Conservation (phyloP, 2,329 filamentous ascomycete genomes). For the Alternaria infectoria region DNA sequence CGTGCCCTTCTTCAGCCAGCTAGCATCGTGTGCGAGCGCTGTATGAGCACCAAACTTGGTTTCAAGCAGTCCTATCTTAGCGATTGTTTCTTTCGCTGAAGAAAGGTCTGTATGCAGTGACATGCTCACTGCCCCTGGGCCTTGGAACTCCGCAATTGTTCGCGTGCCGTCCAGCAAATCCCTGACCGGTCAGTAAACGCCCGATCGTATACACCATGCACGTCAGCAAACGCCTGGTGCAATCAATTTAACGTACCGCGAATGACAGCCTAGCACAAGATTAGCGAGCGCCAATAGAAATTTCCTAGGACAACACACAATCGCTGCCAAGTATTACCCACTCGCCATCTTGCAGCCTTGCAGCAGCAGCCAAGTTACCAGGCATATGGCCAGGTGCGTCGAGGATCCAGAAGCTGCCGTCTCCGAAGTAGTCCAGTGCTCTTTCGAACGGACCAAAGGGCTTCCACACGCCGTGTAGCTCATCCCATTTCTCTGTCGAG, state of each 20-base stretch:
- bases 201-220: not conserved
- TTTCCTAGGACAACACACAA: conserved; percentile 15
- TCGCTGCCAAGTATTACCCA: conserved; percentile 45
- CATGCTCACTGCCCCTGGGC: conserved; percentile 27
- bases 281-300: not conserved
- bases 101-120: conserved; percentile 36
- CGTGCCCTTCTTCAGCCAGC: conserved; percentile 34
- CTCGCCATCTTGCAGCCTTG: conserved; percentile 29
- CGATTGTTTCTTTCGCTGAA: conserved; percentile 36
- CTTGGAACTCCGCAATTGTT: conserved; percentile 36
- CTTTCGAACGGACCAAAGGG: conserved; percentile 45
- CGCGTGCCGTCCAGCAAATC: conserved; percentile 36
- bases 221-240: not conserved
- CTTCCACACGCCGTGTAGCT: conserved; percentile 38
- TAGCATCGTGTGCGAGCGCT: conserved; percentile 40
- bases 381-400: conserved; percentile 48
- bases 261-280: conserved; percentile 30
- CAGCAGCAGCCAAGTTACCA: conserved; percentile 48
- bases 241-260: conserved; percentile 23
- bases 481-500: conserved; percentile 36
- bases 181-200: conserved; percentile 19
- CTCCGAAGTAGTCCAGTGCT: conserved; percentile 47
- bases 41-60: conserved; percentile 31
- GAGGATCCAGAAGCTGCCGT: conserved; percentile 50
- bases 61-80: conserved; percentile 33